phyloP scores from a whole-genome alignment of 1,284 basidiomycete species.

The Trametes pubescens region DNA sequence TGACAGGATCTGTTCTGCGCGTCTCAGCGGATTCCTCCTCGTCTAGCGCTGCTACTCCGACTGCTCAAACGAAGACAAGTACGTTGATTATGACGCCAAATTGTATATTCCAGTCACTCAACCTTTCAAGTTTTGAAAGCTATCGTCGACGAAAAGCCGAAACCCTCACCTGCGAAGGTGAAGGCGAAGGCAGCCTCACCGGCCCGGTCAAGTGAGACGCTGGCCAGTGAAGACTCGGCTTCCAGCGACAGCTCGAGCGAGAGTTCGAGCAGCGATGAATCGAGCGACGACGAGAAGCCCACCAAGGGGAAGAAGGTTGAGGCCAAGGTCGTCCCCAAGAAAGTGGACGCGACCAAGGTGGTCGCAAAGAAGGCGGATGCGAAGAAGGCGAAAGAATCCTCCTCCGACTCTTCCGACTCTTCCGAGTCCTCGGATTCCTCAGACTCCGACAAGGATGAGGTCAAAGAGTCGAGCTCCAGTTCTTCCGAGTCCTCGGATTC shows the following conservation, averaged over 20 bases:
- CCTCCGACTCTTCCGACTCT: slow-evolving; percentile 32
- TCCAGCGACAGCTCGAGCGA: slow-evolving; percentile 16
- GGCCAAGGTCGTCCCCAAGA: slow-evolving; percentile 16
- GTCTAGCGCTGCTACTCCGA: slow-evolving; percentile 14
- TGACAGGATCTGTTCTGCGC: slow-evolving; percentile 17
- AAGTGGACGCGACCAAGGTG: slow-evolving; percentile 1
- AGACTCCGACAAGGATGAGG: slow-evolving; percentile 4
- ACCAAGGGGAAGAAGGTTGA: slow-evolving; percentile 6
- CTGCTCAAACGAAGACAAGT: slow-evolving; percentile 16
- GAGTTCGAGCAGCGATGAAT: slow-evolving; percentile 17
- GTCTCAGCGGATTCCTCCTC: slow-evolving; percentile 32
- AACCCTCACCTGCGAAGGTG: neutral
- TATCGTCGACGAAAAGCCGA: neutral
- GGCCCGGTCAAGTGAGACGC: slow-evolving; percentile 37
- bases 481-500: slow-evolving; percentile 32
- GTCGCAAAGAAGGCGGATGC: slow-evolving; percentile 11
- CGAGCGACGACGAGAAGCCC: slow-evolving; percentile 7
- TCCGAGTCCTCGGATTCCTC: slow-evolving; percentile 5
- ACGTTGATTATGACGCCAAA: neutral
- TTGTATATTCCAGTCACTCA: neutral
- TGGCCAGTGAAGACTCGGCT: slow-evolving; percentile 33
- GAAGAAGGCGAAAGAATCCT: slow-evolving; percentile 29
- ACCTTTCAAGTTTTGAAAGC: neutral
- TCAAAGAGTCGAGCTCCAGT: slow-evolving; percentile 20
- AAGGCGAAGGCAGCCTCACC: slow-evolving; percentile 23